phyloP scores from a whole-genome alignment of 371 early-diverging fungal genomes.

The Mycotypha africana region DNA sequence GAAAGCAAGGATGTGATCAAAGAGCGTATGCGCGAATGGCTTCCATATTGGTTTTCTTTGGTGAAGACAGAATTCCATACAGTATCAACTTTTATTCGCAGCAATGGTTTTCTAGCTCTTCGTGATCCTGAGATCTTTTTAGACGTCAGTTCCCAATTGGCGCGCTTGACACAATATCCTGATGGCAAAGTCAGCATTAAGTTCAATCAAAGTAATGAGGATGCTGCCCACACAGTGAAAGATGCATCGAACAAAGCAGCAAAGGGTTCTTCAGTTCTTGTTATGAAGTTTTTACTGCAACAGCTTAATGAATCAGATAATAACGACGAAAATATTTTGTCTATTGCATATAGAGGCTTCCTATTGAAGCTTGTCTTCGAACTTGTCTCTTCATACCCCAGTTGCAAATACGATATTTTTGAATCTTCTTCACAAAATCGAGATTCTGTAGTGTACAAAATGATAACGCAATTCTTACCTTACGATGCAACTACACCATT shows the following conservation, averaged over 20 bases:
- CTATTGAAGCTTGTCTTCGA: constrained; percentile 84
- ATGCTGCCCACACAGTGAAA: neutral
- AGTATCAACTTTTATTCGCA: constrained; percentile 2
- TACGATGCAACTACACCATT: constrained; percentile 54
- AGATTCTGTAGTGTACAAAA: constrained; percentile 14
- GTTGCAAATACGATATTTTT: constrained; percentile 69
- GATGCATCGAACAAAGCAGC: neutral
- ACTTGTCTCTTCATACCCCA: constrained; percentile 75
- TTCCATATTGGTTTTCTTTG: constrained; percentile 40
- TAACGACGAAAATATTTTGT: neutral
- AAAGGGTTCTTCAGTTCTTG: constrained; percentile 1
- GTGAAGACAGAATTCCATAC: neutral
- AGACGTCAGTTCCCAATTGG: constrained; percentile 5
- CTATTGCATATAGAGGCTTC: constrained; percentile 66
- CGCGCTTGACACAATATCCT: neutral
- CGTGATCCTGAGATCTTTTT: constrained; percentile 10
- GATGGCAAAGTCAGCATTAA: neutral
- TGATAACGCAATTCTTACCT: constrained; percentile 58
- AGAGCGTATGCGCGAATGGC: constrained; percentile 60
- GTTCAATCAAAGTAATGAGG: neutral
- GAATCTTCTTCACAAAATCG: constrained; percentile 12
- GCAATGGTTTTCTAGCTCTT: constrained; percentile 3
- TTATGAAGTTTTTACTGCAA: constrained; percentile 10
- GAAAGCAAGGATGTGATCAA: constrained; percentile 61
- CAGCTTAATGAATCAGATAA: constrained; percentile 1